A percentile compares a stretch with the other conserved stretches of the same genome.
Conservation (phyloP, 2,329 filamentous ascomycete species). For the Lecanicillium sp. region DNA sequence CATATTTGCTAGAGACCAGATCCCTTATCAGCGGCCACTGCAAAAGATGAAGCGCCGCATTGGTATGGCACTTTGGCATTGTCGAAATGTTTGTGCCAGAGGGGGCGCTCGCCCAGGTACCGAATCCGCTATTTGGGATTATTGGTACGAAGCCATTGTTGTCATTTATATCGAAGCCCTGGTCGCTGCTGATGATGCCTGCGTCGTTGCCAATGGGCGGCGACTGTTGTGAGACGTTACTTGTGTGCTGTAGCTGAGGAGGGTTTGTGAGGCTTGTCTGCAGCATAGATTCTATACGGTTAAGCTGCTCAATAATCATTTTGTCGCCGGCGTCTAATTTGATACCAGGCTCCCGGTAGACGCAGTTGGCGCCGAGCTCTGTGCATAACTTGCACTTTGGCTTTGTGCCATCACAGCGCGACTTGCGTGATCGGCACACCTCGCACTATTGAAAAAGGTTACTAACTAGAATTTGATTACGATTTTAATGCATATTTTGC, state of each 20-base stretch:
- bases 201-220: slow-evolving; percentile 58
- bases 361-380: slow-evolving; percentile 72
- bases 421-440: slow-evolving; percentile 73
- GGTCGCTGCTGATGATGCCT: slow-evolving; percentile 46
- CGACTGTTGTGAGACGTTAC: slow-evolving; percentile 48
- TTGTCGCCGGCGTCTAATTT: slow-evolving; percentile 84
- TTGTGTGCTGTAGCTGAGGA: slow-evolving; percentile 31
- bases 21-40: slow-evolving; percentile 77
- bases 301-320: slow-evolving; percentile 70
- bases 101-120: slow-evolving; percentile 57
- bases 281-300: slow-evolving; percentile 70
- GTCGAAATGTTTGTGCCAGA: slow-evolving; percentile 62
- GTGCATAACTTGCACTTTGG: slow-evolving; percentile 81
- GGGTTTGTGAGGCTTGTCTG: slow-evolving; percentile 55
- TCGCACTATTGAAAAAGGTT: slow-evolving; percentile 50
- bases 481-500: slow-evolving; percentile 17
- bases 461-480: slow-evolving; percentile 5
- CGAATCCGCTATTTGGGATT: slow-evolving; percentile 57
- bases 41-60: slow-evolving; percentile 67
- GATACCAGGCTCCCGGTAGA: slow-evolving; percentile 78
- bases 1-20: slow-evolving; percentile 67
- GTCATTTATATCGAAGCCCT: slow-evolving; percentile 25
- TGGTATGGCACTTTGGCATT: slow-evolving; percentile 80
- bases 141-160: slow-evolving; percentile 39
- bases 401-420: slow-evolving; percentile 68